phyloP scores from a whole-genome alignment of 2,329 filamentous ascomycete species.

The Ceratocystis ficicola region DNA sequence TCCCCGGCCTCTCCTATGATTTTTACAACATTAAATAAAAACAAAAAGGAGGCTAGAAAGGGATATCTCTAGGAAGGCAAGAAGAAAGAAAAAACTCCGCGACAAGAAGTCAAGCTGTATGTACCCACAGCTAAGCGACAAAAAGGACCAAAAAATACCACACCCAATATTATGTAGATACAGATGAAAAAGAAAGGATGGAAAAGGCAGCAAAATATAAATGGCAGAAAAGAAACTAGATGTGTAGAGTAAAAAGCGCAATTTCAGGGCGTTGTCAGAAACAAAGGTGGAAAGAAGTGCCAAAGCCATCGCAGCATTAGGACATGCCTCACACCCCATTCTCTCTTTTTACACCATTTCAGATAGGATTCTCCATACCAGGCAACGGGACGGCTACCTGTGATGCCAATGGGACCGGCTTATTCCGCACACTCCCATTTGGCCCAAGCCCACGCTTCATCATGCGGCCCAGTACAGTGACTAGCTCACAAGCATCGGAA shows the following conservation, averaged over 20 bases:
- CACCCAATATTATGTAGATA: neutral
- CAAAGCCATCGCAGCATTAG: neutral
- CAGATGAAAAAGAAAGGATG: constrained; percentile 6
- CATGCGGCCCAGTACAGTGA: constrained; percentile 76
- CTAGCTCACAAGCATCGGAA: constrained; percentile 76
- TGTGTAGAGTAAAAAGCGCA: neutral
- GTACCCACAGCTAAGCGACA: neutral
- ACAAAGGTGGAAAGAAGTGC: neutral
- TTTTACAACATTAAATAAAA: constrained; percentile 4
- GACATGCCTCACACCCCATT: neutral
- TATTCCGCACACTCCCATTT: constrained; percentile 28
- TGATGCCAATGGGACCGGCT: constrained; percentile 23
- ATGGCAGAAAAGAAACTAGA: neutral
- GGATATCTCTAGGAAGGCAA: neutral
- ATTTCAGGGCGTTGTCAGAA: neutral
- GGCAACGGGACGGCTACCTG: constrained; percentile 26
- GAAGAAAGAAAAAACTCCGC: constrained; percentile 5
- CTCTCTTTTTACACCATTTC: constrained; percentile 19
- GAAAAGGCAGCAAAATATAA: constrained; percentile 8
- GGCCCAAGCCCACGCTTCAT: constrained; percentile 58
- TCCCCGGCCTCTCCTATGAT: constrained; percentile 4
- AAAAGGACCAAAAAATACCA: constrained; percentile 12
- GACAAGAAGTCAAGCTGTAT: constrained; percentile 2
- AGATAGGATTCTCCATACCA: constrained; percentile 38
- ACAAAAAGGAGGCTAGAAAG: neutral